Conservation (phyloP, 164 flowering plant species). For the Piper longum region DNA sequence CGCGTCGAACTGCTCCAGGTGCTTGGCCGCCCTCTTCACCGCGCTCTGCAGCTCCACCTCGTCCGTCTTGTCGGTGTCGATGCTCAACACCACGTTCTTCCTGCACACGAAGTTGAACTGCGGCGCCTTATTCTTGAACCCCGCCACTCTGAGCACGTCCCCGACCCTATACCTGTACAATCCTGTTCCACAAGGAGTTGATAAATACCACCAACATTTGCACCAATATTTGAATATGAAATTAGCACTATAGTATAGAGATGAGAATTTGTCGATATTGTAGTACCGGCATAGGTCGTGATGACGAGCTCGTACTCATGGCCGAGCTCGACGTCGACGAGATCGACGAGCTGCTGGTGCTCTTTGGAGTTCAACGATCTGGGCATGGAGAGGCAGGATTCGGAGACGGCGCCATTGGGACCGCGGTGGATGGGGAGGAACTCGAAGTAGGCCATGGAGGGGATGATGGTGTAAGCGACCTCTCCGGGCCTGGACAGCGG, state of each 20-base stretch:
- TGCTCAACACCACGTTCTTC: constrained; percentile 85
- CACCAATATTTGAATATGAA: too few species aligned
- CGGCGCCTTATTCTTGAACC: constrained; percentile 95
- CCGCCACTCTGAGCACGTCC: constrained; percentile 78
- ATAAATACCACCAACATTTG: too few species aligned
- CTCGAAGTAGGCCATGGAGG: constrained; percentile 88
- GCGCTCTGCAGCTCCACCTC: constrained; percentile 92
- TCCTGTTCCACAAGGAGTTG: constrained; percentile 21
- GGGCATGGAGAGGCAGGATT: constrained; percentile 24
- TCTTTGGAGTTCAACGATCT: constrained; percentile 58
- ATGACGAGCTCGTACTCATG: constrained; percentile 92
- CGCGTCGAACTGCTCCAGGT: constrained; percentile 63
- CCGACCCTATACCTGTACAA: constrained; percentile 85
- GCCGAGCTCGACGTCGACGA: constrained; percentile 79
- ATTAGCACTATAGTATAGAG: too few species aligned
- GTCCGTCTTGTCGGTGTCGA: constrained; percentile 88
- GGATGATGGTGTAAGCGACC: constrained; percentile 81
- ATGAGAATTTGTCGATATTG: too few species aligned
- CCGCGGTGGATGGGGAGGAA: constrained; percentile 64
- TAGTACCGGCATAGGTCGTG: constrained; percentile 86
- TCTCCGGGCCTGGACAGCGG: constrained; percentile 82
- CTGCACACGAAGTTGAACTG: constrained; percentile 89
- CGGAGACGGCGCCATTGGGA: constrained; percentile 14
- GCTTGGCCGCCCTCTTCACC: constrained; percentile 55
- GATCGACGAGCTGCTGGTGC: constrained; percentile 59